Conservation (phyloP, 768 basidiomycete genomes). For the Kwoniella europaea region DNA sequence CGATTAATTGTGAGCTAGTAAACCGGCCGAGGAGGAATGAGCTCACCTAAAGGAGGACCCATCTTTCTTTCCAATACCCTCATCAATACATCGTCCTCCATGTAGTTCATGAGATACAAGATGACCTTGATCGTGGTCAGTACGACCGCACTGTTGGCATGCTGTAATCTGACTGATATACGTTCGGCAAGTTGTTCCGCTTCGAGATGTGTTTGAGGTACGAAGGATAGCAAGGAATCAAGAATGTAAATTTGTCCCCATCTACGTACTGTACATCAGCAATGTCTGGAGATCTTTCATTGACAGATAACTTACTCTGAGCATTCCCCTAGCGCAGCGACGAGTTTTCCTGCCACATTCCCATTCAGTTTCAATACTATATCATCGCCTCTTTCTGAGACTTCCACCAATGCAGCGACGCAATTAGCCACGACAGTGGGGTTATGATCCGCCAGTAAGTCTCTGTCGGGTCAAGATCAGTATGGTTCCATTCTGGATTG, state of each 20-base stretch:
- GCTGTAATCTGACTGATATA: conserved; percentile 88
- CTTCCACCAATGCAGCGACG: conserved; percentile 94
- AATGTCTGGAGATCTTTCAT: no score
- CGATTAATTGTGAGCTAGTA: not conserved
- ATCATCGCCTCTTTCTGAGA: conserved; percentile 91
- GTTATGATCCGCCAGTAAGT: conserved; percentile 89
- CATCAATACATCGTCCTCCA: conserved; percentile 83
- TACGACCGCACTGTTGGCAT: conserved; percentile 99
- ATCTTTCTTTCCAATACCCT: conserved; percentile 95
- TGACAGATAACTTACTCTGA: conserved; percentile 76
- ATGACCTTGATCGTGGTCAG: conserved; percentile 96
- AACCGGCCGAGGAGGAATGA: no score
- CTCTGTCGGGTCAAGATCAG: conserved; percentile 53
- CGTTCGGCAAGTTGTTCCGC: conserved; percentile 96
- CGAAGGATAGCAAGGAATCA: conserved; percentile 88
- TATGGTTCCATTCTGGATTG: not conserved
- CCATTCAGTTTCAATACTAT: conserved; percentile 90
- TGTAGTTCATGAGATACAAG: conserved; percentile 98
- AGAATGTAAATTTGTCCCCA: conserved; percentile 99
- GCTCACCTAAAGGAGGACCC: conserved; percentile 89
- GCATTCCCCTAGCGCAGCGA: conserved; percentile 89
- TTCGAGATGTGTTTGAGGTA: conserved; percentile 84
- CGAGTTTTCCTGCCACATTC: conserved; percentile 82
- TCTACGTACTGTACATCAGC: conserved; percentile 61
- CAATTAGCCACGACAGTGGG: conserved; percentile 98